These are phyloP conservation scores for Podaxis sp. DNA, from an alignment of 768 basidiomycete species.

Conservation along the genomic window DNA sequence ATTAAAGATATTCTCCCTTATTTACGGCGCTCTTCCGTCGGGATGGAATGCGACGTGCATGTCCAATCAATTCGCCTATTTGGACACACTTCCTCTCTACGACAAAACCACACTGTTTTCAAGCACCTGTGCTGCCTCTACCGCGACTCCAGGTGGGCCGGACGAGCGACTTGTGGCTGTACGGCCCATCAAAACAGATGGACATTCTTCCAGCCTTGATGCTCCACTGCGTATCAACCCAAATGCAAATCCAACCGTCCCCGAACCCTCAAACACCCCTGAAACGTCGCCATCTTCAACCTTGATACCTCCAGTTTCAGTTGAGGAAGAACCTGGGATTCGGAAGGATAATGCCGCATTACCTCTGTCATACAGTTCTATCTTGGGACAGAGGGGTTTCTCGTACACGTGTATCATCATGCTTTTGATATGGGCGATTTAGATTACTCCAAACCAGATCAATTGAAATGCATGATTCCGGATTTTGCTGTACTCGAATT, in stretches of 20 bases:
- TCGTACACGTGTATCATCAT: not conserved
- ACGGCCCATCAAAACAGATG: not conserved
- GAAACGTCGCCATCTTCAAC: not conserved
- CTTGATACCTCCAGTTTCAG: not conserved
- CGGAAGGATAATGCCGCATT: not conserved
- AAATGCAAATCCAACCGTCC: not conserved
- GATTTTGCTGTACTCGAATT: no score
- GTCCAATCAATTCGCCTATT: constrained; percentile 23
- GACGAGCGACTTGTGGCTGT: not conserved
- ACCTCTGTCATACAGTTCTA: not conserved
- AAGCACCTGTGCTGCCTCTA: constrained; percentile 19
- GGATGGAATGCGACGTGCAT: constrained; percentile 25
- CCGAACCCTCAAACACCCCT: not conserved
- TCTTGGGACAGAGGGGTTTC: not conserved
- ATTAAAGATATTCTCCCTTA: constrained; percentile 19
- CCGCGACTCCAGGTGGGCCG: no score
- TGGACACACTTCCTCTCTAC: constrained; percentile 19
- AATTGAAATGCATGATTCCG: no score
- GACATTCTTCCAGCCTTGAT: not conserved
- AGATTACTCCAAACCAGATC: not conserved
- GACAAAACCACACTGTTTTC: constrained; percentile 23
- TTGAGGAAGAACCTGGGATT: not conserved
- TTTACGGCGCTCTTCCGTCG: constrained; percentile 19
- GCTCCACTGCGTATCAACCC: not conserved
- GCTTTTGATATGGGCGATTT: not conserved